phyloP scores from a whole-genome alignment of 2,329 filamentous ascomycete species.

The Calonectria honghensis region DNA sequence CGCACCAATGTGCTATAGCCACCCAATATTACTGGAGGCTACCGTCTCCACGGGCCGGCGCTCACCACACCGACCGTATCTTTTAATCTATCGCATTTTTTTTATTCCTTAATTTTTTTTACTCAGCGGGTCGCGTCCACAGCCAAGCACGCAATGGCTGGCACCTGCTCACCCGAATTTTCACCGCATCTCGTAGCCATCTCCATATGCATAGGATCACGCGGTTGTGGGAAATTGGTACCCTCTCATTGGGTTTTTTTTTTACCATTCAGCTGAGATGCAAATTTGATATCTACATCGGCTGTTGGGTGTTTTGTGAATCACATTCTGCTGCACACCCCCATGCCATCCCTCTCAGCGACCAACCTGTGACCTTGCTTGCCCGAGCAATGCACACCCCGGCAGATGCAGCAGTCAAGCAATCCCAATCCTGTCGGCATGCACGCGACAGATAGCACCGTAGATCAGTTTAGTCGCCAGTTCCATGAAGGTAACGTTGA shows the following conservation, averaged over 20 bases:
- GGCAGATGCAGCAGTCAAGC: slow-evolving; percentile 14
- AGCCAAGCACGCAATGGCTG: slow-evolving; percentile 2
- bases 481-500: slow-evolving; percentile 19
- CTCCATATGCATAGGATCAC: slow-evolving; percentile 26
- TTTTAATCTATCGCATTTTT: background rate
- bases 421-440: slow-evolving; percentile 6
- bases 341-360: slow-evolving; percentile 5
- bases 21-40: slow-evolving; percentile 18
- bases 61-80: slow-evolving; percentile 12
- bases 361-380: slow-evolving; percentile 28
- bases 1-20: slow-evolving; percentile 31
- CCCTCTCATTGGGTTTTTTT: slow-evolving; percentile 15
- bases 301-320: slow-evolving; percentile 31
- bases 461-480: slow-evolving; percentile 4
- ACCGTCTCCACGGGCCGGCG: background rate
- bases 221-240: slow-evolving; percentile 22
- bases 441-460: slow-evolving; percentile 21
- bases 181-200: slow-evolving; percentile 17
- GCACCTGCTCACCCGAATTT: slow-evolving; percentile 18
- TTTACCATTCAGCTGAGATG: slow-evolving; percentile 27
- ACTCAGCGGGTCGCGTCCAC: background rate
- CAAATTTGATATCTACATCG: slow-evolving; percentile 30
- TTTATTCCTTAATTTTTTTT: background rate
- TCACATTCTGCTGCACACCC: slow-evolving; percentile 8
- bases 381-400: slow-evolving; percentile 28